Evolutionary conservation across 495 filamentous ascomycete species (phyloP).

Genomic region (Penicillium verhagenii): DNA sequence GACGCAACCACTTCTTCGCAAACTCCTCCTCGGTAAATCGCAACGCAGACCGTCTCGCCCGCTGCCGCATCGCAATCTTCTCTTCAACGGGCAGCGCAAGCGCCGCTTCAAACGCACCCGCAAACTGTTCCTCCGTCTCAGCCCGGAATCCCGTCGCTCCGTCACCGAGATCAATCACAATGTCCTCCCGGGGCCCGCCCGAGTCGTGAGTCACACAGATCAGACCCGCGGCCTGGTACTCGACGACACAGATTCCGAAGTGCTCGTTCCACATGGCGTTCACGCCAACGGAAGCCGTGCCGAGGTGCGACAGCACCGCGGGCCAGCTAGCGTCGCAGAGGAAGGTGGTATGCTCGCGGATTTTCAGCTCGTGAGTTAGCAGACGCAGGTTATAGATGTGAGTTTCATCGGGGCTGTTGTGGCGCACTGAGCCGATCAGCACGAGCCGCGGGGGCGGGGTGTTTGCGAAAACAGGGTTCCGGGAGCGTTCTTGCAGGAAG

Average conservation of each 20-base stretch:
- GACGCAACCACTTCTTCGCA: constrained; percentile 65
- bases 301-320: constrained; percentile 75
- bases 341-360: constrained; percentile 82
- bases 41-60: constrained; percentile 72
- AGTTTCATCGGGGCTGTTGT: constrained; percentile 73
- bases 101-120: constrained; percentile 71
- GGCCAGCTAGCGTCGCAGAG: constrained; percentile 86
- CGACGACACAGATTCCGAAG: constrained; percentile 96
- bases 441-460: constrained; percentile 55
- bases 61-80: constrained; percentile 64
- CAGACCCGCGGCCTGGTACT: constrained; percentile 94
- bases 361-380: constrained; percentile 80
- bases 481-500: constrained; percentile 54
- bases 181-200: constrained; percentile 89
- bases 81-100: constrained; percentile 65
- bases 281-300: constrained; percentile 73
- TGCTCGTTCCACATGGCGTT: constrained; percentile 99
- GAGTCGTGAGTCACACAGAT: constrained; percentile 89
- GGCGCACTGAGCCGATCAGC: constrained; percentile 84
- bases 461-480: constrained; percentile 40
- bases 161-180: constrained; percentile 77
- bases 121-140: constrained; percentile 71
- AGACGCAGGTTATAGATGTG: constrained; percentile 89
- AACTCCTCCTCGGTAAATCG: constrained; percentile 90
- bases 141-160: constrained; percentile 85